These are phyloP conservation scores for Nannochloris sp. DNA, from an alignment of 139 green algal species.

Conservation along the genomic window DNA sequence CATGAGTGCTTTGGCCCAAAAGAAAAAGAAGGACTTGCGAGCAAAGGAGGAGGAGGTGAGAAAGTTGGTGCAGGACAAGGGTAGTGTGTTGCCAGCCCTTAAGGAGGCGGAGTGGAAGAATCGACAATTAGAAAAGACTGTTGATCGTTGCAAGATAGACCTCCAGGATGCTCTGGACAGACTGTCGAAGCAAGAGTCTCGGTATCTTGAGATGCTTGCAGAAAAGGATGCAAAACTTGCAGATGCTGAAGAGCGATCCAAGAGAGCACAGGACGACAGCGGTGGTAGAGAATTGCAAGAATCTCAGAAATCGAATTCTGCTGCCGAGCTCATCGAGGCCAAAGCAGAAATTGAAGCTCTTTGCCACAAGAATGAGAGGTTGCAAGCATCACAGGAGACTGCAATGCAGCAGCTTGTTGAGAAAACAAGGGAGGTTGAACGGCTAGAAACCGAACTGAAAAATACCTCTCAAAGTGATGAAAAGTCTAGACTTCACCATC, in stretches of 20 bases:
- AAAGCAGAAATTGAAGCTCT: slow-evolving; percentile 2
- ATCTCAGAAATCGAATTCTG: neutral
- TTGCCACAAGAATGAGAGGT: neutral
- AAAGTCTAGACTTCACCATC: slow-evolving; percentile 12
- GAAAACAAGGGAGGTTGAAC: slow-evolving; percentile 26
- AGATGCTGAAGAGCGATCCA: neutral
- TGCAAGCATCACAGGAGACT: neutral
- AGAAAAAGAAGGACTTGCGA: slow-evolving; percentile 37
- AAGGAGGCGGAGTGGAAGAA: slow-evolving; percentile 40
- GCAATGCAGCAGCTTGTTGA: neutral
- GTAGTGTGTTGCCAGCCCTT: slow-evolving; percentile 25
- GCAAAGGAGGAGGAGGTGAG: slow-evolving; percentile 38
- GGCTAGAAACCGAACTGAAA: neutral
- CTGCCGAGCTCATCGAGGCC: neutral
- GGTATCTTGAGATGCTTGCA: neutral
- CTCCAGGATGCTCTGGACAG: neutral
- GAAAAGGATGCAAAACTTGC: neutral
- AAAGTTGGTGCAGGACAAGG: slow-evolving; percentile 30
- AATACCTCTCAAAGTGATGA: neutral
- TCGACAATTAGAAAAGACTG: slow-evolving; percentile 37
- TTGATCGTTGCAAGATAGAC: slow-evolving; percentile 10
- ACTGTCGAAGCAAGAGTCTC: neutral
- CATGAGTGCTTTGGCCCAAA: slow-evolving; percentile 31
- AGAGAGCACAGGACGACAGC: neutral
- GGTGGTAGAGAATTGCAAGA: neutral